Evolutionary conservation across 2,329 filamentous ascomycete genomes (phyloP), one percentile per base, ranked within the genome.

Genomic region (Neofusicoccum ribis): DNA sequence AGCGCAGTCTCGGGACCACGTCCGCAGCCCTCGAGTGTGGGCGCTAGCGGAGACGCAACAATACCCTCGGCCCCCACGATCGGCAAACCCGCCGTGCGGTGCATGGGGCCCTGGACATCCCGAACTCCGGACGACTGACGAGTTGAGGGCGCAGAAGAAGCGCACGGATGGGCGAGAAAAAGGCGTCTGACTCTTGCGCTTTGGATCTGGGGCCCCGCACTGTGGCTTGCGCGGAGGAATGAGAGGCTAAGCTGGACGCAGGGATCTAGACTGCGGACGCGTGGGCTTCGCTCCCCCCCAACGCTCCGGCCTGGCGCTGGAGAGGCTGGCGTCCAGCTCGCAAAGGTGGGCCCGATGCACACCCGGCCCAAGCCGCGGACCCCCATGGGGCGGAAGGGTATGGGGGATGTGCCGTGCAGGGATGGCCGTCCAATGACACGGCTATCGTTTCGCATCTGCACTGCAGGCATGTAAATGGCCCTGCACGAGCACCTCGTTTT

Each of bases 131-230:
- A 11, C 5, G 23, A 14, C 47, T 34, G 47, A 34, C 7, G 8
- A 50, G 47, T 31, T 1, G 27, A 31, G 27, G 27, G 27, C 27
- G 23, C 23, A 14, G 8, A 36, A 14, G 8, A 36, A 7, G 8
- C 23, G 47, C 47, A 36, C 23, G 27, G 47, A 15, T 34, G 27
- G 27, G 27, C 27, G 27, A 31, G 27, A 31, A 31, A 31, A 31
- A 31, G 27, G 27, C 27, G 37, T 39, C 14, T 39, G 37, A 39
- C 37, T 12, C 14, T 39, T 39, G 14, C 37, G 9, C 14, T 8
- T 11, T 14, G 23, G 12, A n/a, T 64, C 61, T 41, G 61, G 61
- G 61, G 61, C 61, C 61, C 61, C 61, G 61, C 61, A 64, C 43
- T 56, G 61, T 64, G 61, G 61, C 61, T 60, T 47, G 56, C 27